Evolutionary conservation across 345 rosid species (phyloP), one percentile per base, ranked within the genome.

Genomic region (Garcia nutans): DNA sequence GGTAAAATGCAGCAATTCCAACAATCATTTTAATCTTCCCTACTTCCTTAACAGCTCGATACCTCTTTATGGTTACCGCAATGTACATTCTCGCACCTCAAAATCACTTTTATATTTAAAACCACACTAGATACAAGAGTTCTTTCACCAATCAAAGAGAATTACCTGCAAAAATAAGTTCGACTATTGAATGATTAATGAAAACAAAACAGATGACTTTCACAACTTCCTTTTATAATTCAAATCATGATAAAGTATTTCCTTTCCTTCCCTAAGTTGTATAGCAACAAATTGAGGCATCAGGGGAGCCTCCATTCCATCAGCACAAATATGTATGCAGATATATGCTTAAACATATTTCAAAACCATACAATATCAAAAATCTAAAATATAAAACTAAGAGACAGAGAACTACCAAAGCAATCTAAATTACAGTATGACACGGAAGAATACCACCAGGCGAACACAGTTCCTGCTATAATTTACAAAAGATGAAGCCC

Each of bases 1-100:
- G 95, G 84, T 86, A 89, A 82, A 84, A 88, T 22, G 86, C 87
- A 85, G 89, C 74, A 74, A 93, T 78, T 80, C 97, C 85, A 72
- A 87, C 88, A 76, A 78, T 87, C 97, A 93, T 93, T 79, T 86
- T 91, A 93, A 91, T 85, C 70, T 87, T 90, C 75, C 91, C 93
- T 28, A 90, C 86, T 82, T 87, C 92, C 81, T 93, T 91, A 78
- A 87, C 83, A 66, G 88, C 84, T 83, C 91, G 88, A 81, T 90
- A 86, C 87, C 90, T 91, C 88, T 86, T 91, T 77, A 80, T 84
- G 78, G 89, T 87, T 75, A 84, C 85, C 33, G 86, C 89, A 87
- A 91, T 77, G 90, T 84, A 87, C 98, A 93, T 93, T 83, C 93
- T 91, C 91, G 85, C 75, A 67, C 74, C 87, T 74, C 87, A 87